Evolutionary conservation across 2,329 filamentous ascomycete species (phyloP), one percentile per base, ranked within the genome.

Genomic region (Pestalotiopsis sp.): DNA sequence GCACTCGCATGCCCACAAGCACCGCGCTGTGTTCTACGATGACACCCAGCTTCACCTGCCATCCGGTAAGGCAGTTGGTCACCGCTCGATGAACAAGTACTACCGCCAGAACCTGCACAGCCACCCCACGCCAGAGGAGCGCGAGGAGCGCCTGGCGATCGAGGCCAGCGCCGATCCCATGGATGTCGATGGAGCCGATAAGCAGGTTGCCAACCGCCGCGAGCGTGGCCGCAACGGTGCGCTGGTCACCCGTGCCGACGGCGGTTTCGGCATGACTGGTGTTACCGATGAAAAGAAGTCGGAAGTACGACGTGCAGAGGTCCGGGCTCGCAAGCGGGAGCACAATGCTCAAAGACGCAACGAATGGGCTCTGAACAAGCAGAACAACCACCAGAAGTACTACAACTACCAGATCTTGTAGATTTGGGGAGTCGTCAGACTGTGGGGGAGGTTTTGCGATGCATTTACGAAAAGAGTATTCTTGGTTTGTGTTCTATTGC

Each of bases 21-120:
- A 91, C 4, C 88, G 92, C 71, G 91, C 93, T 49, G 93, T 93
- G 25, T 97, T 97, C 79, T 91, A 97, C 77, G 93, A 97, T 74
- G 96, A 99, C 59, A 95, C 93, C 76, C 96, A 98, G 80, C 87
- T 99, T 66, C 94, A 99, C 77, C 88, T 99, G 13, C 96, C 96
- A 1, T 94, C 92, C 4, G 96, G 96, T 66, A 92, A 93, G 70
- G 92, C 93, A 7, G 94, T 97, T 49, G 96, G 96, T 52, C 96
- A 99, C 79, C 90, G 96, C 62, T 96, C 93, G 7, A 82, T 97
- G 66, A 92, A 93, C 77, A 91, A 88, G 73, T 98, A 98, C 82
- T 99, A 91, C 83, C 91, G 93, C 69, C 96, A 99, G 83, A 98
- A 98, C 81, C 85, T 99, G 58, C 90, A 92, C 80, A 93, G 90